Evolutionary conservation across 1,139 yeast species (phyloP).

Genomic region (Protomyces gravidus): DNA sequence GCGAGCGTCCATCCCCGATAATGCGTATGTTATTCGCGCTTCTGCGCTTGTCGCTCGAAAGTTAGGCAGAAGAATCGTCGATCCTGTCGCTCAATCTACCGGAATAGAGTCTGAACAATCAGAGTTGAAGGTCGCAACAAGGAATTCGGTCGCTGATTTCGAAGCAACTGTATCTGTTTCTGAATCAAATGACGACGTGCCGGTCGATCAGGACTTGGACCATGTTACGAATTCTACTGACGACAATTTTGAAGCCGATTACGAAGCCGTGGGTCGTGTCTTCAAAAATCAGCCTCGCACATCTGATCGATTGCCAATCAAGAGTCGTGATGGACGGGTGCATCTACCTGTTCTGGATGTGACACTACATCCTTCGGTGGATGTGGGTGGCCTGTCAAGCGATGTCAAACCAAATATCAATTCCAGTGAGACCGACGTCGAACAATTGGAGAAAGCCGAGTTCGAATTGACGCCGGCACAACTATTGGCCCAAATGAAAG

Average conservation of each 20-base stretch:
- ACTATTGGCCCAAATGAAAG: slow-evolving; percentile 60
- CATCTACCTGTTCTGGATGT: no score
- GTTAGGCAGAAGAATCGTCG: no score
- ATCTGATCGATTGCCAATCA: slow-evolving; percentile 12
- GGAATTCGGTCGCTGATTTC: neutral
- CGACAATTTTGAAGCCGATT: neutral
- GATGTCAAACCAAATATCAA: no score
- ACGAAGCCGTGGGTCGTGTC: neutral
- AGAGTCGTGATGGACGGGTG: slow-evolving; percentile 13
- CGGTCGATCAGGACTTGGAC: neutral
- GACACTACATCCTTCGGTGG: no score
- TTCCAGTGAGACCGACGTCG: neutral
- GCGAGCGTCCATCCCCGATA: neutral
- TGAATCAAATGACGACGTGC: neutral
- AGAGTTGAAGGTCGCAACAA: neutral
- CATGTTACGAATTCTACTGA: neutral
- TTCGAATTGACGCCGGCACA: slow-evolving; percentile 41
- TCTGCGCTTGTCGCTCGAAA: no score
- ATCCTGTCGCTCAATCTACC: neutral
- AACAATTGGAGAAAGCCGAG: neutral
- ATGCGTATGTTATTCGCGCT: neutral
- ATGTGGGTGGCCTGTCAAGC: no score
- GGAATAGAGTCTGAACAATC: neutral
- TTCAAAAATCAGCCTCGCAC: neutral
- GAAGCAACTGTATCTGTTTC: neutral